Conservation (phyloP, 257 asterid species). For the Solanum paucissectum region DNA sequence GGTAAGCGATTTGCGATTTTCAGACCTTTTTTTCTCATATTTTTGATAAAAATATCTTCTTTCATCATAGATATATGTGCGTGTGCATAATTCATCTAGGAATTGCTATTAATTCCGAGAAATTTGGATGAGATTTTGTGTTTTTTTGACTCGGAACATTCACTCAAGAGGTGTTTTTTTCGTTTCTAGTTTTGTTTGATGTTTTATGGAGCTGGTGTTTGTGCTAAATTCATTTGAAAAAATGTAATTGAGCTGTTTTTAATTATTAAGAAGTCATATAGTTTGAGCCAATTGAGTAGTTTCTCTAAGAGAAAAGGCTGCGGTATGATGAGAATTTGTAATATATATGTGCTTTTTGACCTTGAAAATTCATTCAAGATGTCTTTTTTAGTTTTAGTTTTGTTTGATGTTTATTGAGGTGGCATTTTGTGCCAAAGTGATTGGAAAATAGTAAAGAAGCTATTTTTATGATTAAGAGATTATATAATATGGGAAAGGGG, state of each 20-base stretch:
- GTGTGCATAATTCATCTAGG: neutral
- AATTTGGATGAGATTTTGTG: neutral
- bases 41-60: neutral
- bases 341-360: neutral
- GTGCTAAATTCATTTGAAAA: neutral
- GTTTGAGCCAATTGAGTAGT: neutral
- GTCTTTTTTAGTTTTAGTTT: neutral
- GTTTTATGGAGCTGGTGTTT: neutral
- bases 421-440: neutral
- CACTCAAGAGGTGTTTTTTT: neutral
- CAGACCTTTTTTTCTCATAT: no score
- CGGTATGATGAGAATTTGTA: slow-evolving; percentile 8
- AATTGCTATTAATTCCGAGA: neutral
- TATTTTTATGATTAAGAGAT: neutral
- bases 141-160: neutral
- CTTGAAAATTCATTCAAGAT: neutral
- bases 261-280: neutral
- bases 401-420: neutral
- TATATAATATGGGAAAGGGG: neutral
- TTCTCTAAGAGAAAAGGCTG: slow-evolving; percentile 29
- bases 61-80: neutral
- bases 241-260: neutral
- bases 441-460: neutral
- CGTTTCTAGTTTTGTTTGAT: neutral
- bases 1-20: neutral